Evolutionary conservation across 208 protist genomes (phyloP).

Genomic region (Crithidia expoeki): DNA sequence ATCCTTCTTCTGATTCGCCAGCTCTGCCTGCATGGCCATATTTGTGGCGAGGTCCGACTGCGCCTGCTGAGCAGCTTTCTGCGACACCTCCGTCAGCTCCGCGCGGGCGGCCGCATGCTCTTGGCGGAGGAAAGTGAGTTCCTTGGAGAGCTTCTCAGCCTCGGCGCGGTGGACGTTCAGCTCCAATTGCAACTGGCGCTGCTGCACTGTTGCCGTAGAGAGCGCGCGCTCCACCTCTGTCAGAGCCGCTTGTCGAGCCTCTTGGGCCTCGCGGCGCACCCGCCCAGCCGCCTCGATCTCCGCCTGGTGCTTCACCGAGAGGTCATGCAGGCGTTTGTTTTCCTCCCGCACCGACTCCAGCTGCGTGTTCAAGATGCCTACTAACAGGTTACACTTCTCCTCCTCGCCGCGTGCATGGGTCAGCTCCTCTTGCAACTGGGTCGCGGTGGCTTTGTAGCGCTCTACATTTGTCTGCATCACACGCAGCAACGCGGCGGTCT

Average conservation of each 20-base stretch:
- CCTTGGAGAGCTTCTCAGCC: slow-evolving; percentile 63
- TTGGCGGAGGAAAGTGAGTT: slow-evolving; percentile 32
- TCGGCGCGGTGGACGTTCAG: slow-evolving; percentile 73
- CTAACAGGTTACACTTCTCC: slow-evolving; percentile 82
- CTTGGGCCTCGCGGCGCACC: slow-evolving; percentile 57
- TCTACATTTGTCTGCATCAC: slow-evolving; percentile 81
- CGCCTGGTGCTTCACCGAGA: slow-evolving; percentile 40
- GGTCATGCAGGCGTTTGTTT: slow-evolving; percentile 69
- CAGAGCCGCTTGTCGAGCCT: slow-evolving; percentile 36
- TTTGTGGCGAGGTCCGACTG: slow-evolving; percentile 83
- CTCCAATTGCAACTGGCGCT: slow-evolving; percentile 77
- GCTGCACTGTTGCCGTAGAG: slow-evolving; percentile 59
- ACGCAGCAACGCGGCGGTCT: slow-evolving; percentile 77
- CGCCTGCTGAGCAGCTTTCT: slow-evolving; percentile 59
- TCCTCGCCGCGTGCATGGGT: slow-evolving; percentile 75
- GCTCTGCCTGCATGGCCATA: slow-evolving; percentile 67
- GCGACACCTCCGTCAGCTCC: slow-evolving; percentile 44
- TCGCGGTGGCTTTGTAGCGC: slow-evolving; percentile 69
- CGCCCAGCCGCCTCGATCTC: slow-evolving; percentile 56
- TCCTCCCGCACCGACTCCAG: slow-evolving; percentile 81
- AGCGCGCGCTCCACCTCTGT: slow-evolving; percentile 52
- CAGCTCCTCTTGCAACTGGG: slow-evolving; percentile 62
- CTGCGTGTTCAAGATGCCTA: slow-evolving; percentile 87
- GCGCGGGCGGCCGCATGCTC: slow-evolving; percentile 38
- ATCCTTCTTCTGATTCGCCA: slow-evolving; percentile 76